Base-by-base conservation (phyloP, 345 rosid genomes). In the Eutrema heterophyllum region DNA sequence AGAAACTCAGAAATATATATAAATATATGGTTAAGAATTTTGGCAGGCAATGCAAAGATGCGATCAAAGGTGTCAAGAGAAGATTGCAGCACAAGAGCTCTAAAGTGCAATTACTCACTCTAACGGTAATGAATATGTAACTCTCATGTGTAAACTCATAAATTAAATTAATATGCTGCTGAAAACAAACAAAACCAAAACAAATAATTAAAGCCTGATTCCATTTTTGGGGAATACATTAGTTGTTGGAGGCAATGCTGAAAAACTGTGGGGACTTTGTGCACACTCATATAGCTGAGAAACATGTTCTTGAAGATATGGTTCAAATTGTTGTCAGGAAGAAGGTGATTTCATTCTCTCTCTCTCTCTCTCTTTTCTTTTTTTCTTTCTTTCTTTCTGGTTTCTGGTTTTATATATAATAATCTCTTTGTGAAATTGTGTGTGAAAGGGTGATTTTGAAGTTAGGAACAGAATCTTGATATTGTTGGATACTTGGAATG, bases 171-270 rank as follows among this genome's bases (percentile, higher is more conserved):
- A 21, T 21, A 21, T 21, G 24, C 24, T 21, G 24, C 24, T 21
- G 24, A 21, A 21, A 21, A 21, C 24, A 21, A 29, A 29, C 32
- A 3, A 29, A 29, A 5, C 4, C 5, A 29, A 29, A 29, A 29
- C 5, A 29, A 29, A 29, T 3, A 0, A 29, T 5, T 30, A 30
- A 30, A 4, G 2, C 5, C 0, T 30, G 33, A 43, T 43, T 21
- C 24, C 24, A 21, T 30, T 21, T 6, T n/a, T 21, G 24, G 24
- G 24, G 24, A 21, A 21, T 21, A 21, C 49, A n/a, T n/a, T 56
- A 95, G 97, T 89, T 96, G 64, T 76, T 96, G 83, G 98, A 96
- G 83, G 90, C 99, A 1, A 86, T 92, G 89, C 86, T 96, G 72
- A 92, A 92, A 84, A 96, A 96, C 76, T 96, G 99, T 60, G 93